Percentiles rank a stretch among this genome's conserved stretches.
phyloP scores from a whole-genome alignment of 164 flowering plant species.

The Pachysandra terminalis region DNA sequence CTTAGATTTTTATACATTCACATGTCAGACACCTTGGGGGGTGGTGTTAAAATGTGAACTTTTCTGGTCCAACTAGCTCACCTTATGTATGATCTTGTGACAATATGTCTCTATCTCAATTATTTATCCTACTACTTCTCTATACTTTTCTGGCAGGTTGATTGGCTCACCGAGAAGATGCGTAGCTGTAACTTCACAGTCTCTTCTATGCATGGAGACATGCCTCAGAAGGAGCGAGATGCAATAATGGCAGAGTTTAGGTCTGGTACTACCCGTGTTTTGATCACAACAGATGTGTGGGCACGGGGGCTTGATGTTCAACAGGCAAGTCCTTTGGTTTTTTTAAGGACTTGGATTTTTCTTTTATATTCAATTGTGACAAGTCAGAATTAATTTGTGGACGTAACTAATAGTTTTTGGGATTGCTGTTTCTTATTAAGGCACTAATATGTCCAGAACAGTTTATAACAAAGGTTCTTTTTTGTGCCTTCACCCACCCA shows the following conservation, averaged over 20 bases:
- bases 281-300: slow-evolving; percentile 97
- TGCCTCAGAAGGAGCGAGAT: slow-evolving; percentile 98
- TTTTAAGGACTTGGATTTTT: not conserved
- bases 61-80: too few species aligned
- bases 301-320: slow-evolving; percentile 98
- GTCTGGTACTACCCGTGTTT: slow-evolving; percentile 72
- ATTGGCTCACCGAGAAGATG: slow-evolving; percentile 88
- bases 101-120: too few species aligned
- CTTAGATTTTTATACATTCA: too few species aligned
- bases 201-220: slow-evolving; percentile 95
- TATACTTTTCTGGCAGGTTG: slow-evolving; percentile 45
- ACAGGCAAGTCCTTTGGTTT: slow-evolving; percentile 51
- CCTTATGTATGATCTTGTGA: too few species aligned
- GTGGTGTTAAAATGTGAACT: too few species aligned
- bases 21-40: too few species aligned
- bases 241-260: slow-evolving; percentile 87
- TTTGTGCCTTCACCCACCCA: too few species aligned
- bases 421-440: not conserved
- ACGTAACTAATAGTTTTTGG: too few species aligned
- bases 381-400: too few species aligned
- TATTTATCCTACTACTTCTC: not conserved
- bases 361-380: not conserved
- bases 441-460: not conserved
- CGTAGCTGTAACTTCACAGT: slow-evolving; percentile 76
- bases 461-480: not conserved